phyloP scores from a whole-genome alignment of 495 filamentous ascomycete genomes.

The Xylaria sp. region DNA sequence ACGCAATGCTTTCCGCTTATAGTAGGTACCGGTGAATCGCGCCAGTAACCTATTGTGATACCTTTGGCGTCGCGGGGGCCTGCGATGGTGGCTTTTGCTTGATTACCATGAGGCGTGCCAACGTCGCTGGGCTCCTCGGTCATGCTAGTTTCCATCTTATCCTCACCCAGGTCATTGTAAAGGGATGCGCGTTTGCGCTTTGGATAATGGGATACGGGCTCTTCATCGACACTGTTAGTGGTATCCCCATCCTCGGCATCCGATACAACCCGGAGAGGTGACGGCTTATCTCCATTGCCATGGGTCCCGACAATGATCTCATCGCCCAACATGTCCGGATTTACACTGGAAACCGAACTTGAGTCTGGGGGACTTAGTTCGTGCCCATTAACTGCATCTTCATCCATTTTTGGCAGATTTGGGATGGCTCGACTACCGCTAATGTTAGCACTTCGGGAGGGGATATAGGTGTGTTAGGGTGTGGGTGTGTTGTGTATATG shows the following conservation, averaged over 20 bases:
- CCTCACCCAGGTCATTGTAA: constrained; percentile 49
- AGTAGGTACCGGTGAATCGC: constrained; percentile 54
- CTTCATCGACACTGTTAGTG: constrained; percentile 28
- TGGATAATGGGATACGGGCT: constrained; percentile 41
- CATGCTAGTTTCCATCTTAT: constrained; percentile 38
- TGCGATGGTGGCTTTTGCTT: constrained; percentile 36
- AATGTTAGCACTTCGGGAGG: constrained; percentile 4
- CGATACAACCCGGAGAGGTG: constrained; percentile 40
- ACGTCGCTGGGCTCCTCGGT: constrained; percentile 32
- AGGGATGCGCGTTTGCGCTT: constrained; percentile 59
- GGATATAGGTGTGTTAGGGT: neutral
- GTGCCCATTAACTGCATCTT: constrained; percentile 39
- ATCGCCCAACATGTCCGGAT: constrained; percentile 47
- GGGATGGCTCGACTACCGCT: constrained; percentile 1
- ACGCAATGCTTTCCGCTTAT: constrained; percentile 56
- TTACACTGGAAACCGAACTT: constrained; percentile 45
- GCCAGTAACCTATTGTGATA: constrained; percentile 59
- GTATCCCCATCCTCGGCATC: constrained; percentile 40
- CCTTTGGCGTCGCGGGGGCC: constrained; percentile 52
- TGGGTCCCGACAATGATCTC: constrained; percentile 57
- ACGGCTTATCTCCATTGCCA: constrained; percentile 40
- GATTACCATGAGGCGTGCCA: constrained; percentile 31
- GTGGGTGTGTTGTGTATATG: no score
- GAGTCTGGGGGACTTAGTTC: constrained; percentile 44
- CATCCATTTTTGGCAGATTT: constrained; percentile 14